Evolutionary conservation across 192 early-diverging fungal species (phyloP), one percentile per base, ranked within the genome.

Genomic region (Backusella luteola): DNA sequence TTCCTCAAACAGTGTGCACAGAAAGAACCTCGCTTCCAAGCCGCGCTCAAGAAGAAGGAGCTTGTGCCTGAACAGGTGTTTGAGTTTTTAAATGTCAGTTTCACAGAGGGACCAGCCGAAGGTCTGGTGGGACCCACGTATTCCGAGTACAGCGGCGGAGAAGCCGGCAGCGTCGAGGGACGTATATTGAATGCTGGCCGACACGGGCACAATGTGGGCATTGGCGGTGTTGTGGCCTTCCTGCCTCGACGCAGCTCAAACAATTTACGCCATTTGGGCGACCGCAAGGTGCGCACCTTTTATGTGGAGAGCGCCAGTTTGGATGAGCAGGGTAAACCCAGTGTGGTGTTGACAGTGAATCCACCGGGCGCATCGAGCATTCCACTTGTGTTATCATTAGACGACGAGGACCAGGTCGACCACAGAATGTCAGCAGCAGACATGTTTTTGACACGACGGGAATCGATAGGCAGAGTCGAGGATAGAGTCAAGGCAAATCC

Each of bases 221-320:
- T 94, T 56, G 84, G 85, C 32, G 93, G 93, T 38, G 83, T 92
- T n/a, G 82, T 92, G 15, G 91, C 89, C 19, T 73, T 73, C 12
- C 73, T 93, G 46, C 85, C 83, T 8, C 66, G 71, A 6, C 53
- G 80, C 29, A 77, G 82, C n/a, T 21, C 71, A 4, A 67, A 29
- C 23, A 41, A 38, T 32, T 17, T 78, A 1, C 73, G 66, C 46
- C 23, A 59, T 36, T 66, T 73, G 23, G 63, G 66, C 72, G 53
- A 83, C 75, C 79, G 82, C 67, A 76, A 86, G 77, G 71, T 86
- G 12, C 81, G 81, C 15, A 80, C 71, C 34, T 93, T 91, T 83
- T 92, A 90, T 70, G 91, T 94, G 12, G 82, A 86, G 56, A 87
- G 83, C 56, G 91, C 89, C 7, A 77, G 84, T 52, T 75, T 87